Conservation (phyloP, 2,329 filamentous ascomycete genomes). For the Monosporascus sp. region DNA sequence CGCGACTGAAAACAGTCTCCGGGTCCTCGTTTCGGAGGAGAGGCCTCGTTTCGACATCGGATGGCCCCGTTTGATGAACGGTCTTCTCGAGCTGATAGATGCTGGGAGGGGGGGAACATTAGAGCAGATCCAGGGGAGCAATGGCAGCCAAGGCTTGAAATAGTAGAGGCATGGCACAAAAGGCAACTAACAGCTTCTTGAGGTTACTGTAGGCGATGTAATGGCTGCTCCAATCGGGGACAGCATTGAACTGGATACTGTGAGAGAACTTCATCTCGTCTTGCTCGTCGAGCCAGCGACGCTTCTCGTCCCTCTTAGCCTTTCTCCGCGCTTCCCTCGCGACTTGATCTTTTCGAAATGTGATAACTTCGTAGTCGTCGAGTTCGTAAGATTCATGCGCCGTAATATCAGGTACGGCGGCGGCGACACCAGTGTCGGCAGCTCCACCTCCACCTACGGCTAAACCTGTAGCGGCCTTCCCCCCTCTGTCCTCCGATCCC, state of each 20-base stretch:
- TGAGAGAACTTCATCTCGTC: constrained; percentile 99
- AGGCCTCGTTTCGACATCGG: constrained; percentile 80
- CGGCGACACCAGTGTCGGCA: not conserved
- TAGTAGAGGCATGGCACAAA: not conserved
- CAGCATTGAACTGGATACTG: constrained; percentile 98
- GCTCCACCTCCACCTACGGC: constrained; percentile 1
- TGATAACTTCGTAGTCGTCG: constrained; percentile 31
- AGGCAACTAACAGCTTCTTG: constrained; percentile 78
- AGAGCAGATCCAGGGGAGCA: not conserved
- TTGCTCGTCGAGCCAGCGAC: constrained; percentile 62
- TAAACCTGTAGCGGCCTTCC: constrained; percentile 11
- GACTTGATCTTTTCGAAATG: constrained; percentile 22
- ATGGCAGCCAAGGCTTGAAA: not conserved
- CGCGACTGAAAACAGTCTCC: constrained; percentile 73
- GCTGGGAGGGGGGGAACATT: constrained; percentile 37
- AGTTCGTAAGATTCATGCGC: constrained; percentile 34
- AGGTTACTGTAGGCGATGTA: constrained; percentile 98
- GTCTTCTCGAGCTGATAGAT: constrained; percentile 95
- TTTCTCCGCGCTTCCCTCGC: constrained; percentile 29
- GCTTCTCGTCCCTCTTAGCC: constrained; percentile 56
- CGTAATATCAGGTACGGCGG: not conserved
- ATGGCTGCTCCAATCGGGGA: constrained; percentile 98
- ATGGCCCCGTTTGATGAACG: constrained; percentile 55
- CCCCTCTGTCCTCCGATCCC: constrained; percentile 21
- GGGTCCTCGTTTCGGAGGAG: constrained; percentile 71